Percentiles rank a stretch among this genome's conserved stretches.
These are phyloP conservation scores for Daldinia sp. DNA, from an alignment of 2,329 filamentous ascomycete species.

Conservation along the genomic window DNA sequence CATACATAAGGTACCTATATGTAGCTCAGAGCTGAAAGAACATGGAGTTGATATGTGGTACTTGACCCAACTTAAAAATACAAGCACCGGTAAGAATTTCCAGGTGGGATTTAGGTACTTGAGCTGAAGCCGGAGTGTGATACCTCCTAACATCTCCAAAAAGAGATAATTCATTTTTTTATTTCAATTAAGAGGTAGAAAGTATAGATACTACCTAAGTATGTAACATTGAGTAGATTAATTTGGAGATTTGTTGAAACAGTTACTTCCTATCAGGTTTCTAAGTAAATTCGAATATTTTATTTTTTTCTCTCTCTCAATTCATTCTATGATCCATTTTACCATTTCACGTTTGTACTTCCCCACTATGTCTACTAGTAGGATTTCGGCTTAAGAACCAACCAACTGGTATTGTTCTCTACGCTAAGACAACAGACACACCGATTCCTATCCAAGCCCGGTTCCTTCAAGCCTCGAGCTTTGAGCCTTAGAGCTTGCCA, in stretches of 20 bases:
- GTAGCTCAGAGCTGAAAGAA: not conserved
- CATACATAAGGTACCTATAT: not conserved
- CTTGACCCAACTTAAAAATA: too few species aligned
- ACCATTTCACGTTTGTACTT: not conserved
- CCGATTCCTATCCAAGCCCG: constrained; percentile 1
- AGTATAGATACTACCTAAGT: not conserved
- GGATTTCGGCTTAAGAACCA: constrained; percentile 12
- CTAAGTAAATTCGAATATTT: not conserved
- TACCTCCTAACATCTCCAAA: not conserved
- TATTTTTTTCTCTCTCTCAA: too few species aligned
- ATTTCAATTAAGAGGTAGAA: not conserved
- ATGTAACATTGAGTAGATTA: not conserved
- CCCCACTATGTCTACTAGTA: constrained; percentile 18
- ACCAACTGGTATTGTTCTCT: not conserved
- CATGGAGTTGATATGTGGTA: not conserved
- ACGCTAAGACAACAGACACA: not conserved
- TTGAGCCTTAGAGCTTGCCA: too few species aligned
- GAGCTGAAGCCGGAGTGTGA: not conserved
- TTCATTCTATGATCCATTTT: constrained; percentile 16
- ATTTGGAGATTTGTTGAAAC: not conserved
- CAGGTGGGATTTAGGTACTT: too few species aligned
- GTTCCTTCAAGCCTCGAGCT: too few species aligned
- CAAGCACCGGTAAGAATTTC: not conserved
- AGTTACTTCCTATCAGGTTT: not conserved
- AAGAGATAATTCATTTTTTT: not conserved